phyloP scores from a whole-genome alignment of 106 monocot genomes.

The Dioscorea dumetorum region DNA sequence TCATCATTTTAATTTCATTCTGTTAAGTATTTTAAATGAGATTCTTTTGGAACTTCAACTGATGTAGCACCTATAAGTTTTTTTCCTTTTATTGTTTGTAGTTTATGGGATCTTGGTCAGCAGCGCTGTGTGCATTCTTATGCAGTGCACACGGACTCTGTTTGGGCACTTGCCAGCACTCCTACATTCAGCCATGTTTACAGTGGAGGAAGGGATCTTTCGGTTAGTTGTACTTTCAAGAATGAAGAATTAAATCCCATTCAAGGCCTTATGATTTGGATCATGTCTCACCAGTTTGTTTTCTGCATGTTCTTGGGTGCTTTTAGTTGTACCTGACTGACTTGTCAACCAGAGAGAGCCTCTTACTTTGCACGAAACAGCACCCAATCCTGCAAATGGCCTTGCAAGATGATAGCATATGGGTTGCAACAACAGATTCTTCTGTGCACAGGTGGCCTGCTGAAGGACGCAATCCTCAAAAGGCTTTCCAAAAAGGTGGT shows the following conservation, averaged over 20 bases:
- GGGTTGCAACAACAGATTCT: slow-evolving; percentile 96
- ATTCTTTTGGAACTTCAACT: too few species aligned
- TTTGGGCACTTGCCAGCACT: slow-evolving; percentile 96
- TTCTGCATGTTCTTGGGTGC: slow-evolving; percentile 16
- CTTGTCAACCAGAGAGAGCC: slow-evolving; percentile 78
- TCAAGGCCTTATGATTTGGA: neutral
- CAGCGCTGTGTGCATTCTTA: slow-evolving; percentile 96
- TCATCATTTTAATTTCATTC: too few species aligned
- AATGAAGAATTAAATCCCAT: neutral
- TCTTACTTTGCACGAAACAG: slow-evolving; percentile 79
- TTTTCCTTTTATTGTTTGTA: slow-evolving; percentile 18
- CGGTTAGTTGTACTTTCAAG: slow-evolving; percentile 41
- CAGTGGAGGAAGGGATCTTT: slow-evolving; percentile 92
- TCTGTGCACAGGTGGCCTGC: slow-evolving; percentile 81
- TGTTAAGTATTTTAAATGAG: too few species aligned
- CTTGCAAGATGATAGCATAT: slow-evolving; percentile 85
- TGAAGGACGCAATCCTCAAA: slow-evolving; percentile 69
- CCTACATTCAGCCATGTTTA: slow-evolving; percentile 92
- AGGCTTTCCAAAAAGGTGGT: slow-evolving; percentile 75
- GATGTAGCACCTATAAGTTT: too few species aligned
- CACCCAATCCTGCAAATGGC: slow-evolving; percentile 77
- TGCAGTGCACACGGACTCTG: slow-evolving; percentile 97
- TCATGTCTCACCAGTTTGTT: slow-evolving; percentile 6
- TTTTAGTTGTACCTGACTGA: slow-evolving; percentile 89
- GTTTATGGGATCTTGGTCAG: slow-evolving; percentile 99